Conservation (phyloP, 306 rosid genomes). For the Sesbania bispinosa region DNA sequence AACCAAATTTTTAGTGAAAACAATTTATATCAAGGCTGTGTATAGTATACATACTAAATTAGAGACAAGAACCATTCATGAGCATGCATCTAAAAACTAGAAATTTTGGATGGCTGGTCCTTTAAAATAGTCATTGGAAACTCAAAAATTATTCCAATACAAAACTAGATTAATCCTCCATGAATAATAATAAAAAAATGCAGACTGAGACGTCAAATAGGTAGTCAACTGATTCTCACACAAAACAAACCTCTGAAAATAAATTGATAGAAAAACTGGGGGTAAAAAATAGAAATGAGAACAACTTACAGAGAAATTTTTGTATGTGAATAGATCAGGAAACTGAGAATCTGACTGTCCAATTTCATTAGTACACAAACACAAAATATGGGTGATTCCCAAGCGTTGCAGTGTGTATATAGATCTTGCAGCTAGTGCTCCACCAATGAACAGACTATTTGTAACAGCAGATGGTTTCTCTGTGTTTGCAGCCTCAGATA, state of each 20-base stretch:
- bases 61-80: not conserved
- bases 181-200: not conserved
- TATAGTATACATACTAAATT: not conserved
- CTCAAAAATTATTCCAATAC: not conserved
- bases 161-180: not conserved
- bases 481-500: constrained; percentile 88
- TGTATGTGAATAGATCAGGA: constrained; percentile 75
- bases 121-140: not conserved
- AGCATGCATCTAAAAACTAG: not conserved
- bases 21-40: not conserved
- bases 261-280: not conserved
- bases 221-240: not conserved
- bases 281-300: not conserved
- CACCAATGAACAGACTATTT: constrained; percentile 67
- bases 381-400: constrained; percentile 78
- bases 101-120: not conserved
- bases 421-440: constrained; percentile 90
- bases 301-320: constrained; percentile 70
- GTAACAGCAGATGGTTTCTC: constrained; percentile 81
- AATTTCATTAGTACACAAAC: constrained; percentile 86
- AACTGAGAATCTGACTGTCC: constrained; percentile 97
- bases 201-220: not conserved
- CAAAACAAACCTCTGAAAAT: constrained; percentile 10
- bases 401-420: constrained; percentile 70
- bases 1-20: not conserved